Conservation (phyloP, 768 basidiomycete genomes). For the Tricholoma terreum region DNA sequence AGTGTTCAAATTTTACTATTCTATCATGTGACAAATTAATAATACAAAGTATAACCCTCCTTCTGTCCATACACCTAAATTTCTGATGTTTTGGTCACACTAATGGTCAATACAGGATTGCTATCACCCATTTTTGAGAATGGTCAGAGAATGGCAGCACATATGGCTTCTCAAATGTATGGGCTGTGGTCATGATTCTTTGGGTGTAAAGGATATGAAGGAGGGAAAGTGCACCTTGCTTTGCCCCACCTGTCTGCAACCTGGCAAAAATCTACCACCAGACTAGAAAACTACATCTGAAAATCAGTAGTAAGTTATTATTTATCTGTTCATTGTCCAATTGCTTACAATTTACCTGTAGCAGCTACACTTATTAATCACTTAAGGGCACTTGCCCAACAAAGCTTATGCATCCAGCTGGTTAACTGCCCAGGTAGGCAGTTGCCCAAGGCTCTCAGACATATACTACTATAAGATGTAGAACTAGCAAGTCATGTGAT, state of each 20-base stretch:
- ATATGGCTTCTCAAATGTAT: conserved; percentile 17
- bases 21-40: conserved; percentile 6
- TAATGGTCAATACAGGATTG: conserved; percentile 12
- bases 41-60: neutral
- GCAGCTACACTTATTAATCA: too few relatives aligned
- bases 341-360: neutral
- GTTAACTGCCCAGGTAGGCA: too few relatives aligned
- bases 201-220: conserved; percentile 12
- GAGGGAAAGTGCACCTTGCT: conserved; percentile 19
- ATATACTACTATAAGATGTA: too few relatives aligned
- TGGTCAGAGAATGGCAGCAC: conserved; percentile 16
- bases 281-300: conserved; percentile 15
- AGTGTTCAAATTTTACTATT: conserved; percentile 10
- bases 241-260: conserved; percentile 28
- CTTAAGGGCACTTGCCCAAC: too few relatives aligned
- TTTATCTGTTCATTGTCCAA: neutral
- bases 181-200: conserved; percentile 15
- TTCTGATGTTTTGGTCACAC: neutral
- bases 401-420: too few relatives aligned
- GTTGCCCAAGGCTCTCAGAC: too few relatives aligned
- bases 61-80: neutral
- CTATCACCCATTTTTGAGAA: conserved; percentile 15
- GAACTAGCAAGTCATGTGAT: too few relatives aligned
- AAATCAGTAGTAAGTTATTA: neutral
- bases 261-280: conserved; percentile 20